Evolutionary conservation across 2,329 filamentous ascomycete genomes (phyloP).

Genomic region (Botryotinia narcissicola): DNA sequence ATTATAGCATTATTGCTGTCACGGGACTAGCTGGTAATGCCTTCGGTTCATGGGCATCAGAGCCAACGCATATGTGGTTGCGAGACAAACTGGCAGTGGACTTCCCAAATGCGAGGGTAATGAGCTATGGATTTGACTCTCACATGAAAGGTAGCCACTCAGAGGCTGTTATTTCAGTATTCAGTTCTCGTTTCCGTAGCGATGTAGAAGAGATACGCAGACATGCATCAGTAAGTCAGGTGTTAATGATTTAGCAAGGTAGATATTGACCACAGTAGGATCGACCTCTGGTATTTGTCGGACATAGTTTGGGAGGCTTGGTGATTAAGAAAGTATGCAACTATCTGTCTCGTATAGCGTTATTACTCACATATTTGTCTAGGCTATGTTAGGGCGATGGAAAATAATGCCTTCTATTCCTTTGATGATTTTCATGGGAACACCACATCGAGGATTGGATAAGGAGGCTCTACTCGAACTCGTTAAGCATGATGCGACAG

Average conservation of each 20-base stretch:
- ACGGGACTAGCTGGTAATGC: conserved; percentile 44
- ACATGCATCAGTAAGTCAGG: conserved; percentile 15
- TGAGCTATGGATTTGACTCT: conserved; percentile 39
- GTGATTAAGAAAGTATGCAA: conserved; percentile 39
- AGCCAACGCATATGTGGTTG: conserved; percentile 41
- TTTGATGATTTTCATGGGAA: conserved; percentile 32
- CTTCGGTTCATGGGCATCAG: conserved; percentile 41
- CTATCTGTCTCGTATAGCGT: background rate
- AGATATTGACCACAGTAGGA: background rate
- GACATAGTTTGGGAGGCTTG: conserved; percentile 41
- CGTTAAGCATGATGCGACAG: conserved; percentile 26
- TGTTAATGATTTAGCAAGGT: background rate
- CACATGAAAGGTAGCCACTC: conserved; percentile 26
- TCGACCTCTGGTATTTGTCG: conserved; percentile 37
- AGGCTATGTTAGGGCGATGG: conserved; percentile 20
- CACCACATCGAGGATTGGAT: conserved; percentile 32
- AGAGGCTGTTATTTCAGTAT: conserved; percentile 12
- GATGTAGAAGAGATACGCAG: conserved; percentile 33
- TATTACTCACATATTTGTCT: background rate
- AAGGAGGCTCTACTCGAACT: conserved; percentile 28
- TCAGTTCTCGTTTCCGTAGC: conserved; percentile 18
- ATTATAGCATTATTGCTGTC: conserved; percentile 39
- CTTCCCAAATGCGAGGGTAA: conserved; percentile 35
- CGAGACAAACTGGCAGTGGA: conserved; percentile 39
- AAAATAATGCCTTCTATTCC: conserved; percentile 21